Evolutionary conservation across 1,284 basidiomycete species (phyloP).

Genomic region (Apiotrichum sp.): DNA sequence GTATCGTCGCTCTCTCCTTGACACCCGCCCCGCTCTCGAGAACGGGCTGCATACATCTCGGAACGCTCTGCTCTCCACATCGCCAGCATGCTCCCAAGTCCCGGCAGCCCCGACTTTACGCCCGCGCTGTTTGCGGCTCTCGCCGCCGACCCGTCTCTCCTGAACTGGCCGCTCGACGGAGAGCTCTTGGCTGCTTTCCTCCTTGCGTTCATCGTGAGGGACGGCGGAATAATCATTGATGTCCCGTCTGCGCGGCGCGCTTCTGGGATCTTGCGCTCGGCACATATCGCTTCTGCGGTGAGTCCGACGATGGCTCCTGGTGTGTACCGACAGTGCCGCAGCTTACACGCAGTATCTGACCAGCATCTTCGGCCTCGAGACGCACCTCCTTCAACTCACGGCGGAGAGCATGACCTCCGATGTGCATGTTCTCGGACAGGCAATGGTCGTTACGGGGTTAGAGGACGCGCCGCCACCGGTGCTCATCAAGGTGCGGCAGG

Average conservation of each 20-base stretch:
- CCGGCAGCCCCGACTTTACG: conserved; percentile 7
- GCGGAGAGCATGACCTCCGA: background rate
- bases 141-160: conserved; percentile 2
- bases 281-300: background rate
- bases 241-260: conserved; percentile 1
- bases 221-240: conserved; percentile 37
- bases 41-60: no score
- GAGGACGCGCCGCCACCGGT: conserved; percentile 26
- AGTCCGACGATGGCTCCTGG: background rate
- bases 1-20: no score
- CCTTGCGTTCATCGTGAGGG: conserved; percentile 26
- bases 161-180: conserved; percentile 26
- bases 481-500: conserved; percentile 22
- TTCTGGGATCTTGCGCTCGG: background rate
- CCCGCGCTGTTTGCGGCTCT: conserved; percentile 7
- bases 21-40: no score
- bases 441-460: conserved; percentile 31
- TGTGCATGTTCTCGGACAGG: conserved; percentile 8
- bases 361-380: conserved; percentile 27
- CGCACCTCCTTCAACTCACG: conserved; percentile 14
- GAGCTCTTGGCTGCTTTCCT: conserved; percentile 31
- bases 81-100: conserved; percentile 6
- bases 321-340: background rate
- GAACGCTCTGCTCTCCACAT: background rate
- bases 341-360: conserved; percentile 16